phyloP scores from a whole-genome alignment of 2,329 filamentous ascomycete genomes.

The Aureobasidium sp. region DNA sequence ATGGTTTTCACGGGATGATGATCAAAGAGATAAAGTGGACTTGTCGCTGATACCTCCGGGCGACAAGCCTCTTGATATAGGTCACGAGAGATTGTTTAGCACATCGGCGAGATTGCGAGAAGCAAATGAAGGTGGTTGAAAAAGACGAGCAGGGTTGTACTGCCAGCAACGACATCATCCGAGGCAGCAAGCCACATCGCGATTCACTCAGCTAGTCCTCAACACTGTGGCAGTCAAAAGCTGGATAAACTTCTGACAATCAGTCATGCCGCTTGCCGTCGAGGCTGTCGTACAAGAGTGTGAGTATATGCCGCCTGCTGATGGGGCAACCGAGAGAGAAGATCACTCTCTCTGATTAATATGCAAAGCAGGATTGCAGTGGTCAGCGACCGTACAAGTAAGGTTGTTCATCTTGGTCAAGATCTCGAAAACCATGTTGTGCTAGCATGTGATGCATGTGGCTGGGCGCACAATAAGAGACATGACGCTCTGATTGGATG shows the following conservation, averaged over 20 bases:
- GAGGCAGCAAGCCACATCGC: neutral
- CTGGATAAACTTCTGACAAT: neutral
- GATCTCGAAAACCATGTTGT: neutral
- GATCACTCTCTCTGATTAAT: neutral
- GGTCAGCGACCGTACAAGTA: neutral
- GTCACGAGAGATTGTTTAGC: too few species aligned
- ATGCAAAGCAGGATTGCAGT: neutral
- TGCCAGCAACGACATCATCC: neutral
- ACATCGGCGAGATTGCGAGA: neutral
- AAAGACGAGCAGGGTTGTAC: neutral
- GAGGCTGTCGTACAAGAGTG: neutral
- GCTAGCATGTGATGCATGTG: slow-evolving; percentile 10
- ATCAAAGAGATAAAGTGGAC: too few species aligned
- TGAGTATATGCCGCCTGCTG: neutral
- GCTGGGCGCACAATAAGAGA: neutral
- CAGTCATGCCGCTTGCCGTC: neutral
- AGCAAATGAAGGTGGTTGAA: neutral
- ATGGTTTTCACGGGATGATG: too few species aligned
- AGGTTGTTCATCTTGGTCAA: neutral
- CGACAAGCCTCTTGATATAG: too few species aligned
- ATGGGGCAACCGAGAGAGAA: neutral
- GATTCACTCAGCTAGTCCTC: slow-evolving; percentile 5
- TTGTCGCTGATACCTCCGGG: too few species aligned
- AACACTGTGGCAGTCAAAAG: neutral
- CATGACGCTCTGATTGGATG: neutral